Evolutionary conservation across 2,329 filamentous ascomycete genomes (phyloP), one percentile per base, ranked within the genome.

Genomic region (Neobulgaria alba): DNA sequence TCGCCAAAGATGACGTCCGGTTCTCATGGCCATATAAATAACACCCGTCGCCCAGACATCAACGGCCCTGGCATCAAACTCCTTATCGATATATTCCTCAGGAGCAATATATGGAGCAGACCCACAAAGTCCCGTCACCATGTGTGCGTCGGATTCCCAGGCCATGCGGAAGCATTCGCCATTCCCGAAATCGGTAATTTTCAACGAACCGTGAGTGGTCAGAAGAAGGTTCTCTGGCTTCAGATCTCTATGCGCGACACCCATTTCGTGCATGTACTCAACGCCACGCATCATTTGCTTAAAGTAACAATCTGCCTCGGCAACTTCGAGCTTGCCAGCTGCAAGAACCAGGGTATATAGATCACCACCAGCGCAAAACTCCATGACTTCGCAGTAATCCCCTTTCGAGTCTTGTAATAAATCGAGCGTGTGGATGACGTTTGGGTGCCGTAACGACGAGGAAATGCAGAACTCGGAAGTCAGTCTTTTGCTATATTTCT

Each of bases 1-100:
- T 40, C 89, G 83, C 92, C 92, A 98, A 7, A 98, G 71, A 63
- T 98, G 92, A 39, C 92, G 77, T 4, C 92, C 92, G 2, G 90
- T 96, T 43, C 92, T 77, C 92, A 98, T 98, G 10, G 92, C 92
- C 92, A 98, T 98, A 67, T 98, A 98, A 45, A 98, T 98, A 38
- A 98, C 92, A 59, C 92, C 92, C 46, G 88, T 95, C 17, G 92
- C 92, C 92, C 92, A 98, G 10, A 96, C 83, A 57, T 98, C 92
- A 36, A 98, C 90, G n/a, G 92, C 90, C 43, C 92, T 77, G 20
- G 92, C 92, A 58, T 98, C 92, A 52, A 98, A 98, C 61, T 98
- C 92, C 61, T 82, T 88, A 59, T 94, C 89, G 2, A 81, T 77
- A 57, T 98, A 98, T 62, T 98, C 92, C 61, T 98, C 92, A 0